Base-by-base conservation (phyloP, 2,329 filamentous ascomycete genomes). In the Stemphylium beticola region DNA sequence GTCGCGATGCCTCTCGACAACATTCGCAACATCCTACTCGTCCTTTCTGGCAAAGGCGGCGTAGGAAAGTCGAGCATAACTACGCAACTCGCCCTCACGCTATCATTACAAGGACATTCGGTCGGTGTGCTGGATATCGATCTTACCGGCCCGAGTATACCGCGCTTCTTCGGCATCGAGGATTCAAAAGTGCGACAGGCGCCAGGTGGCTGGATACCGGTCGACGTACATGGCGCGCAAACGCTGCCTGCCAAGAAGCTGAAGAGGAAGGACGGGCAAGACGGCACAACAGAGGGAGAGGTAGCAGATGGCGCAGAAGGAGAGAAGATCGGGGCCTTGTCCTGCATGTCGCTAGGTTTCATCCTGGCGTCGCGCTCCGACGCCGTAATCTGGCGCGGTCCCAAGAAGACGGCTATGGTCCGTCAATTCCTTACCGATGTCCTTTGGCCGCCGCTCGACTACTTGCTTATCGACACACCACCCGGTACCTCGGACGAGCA, bases 391-490 rank as follows among this genome's bases (percentile, higher is more conserved):
- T 99, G 95, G 95, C 86, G 95, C 48, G 95, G 95, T 0, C 95
- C 95, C 2, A 99, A 99, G 78, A 99, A 99, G 80, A 99, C 95
- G 4, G 95, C 95, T 45, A 99, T 99, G 95, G 92, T 99, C 54
- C 87, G 93, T 36, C 95, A 99, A 75, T 99, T 99, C 72, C 81
- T 99, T 24, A 89, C 90, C 1, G 93, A 97, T 70, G 93, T 97
- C 4, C 82, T 91, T 26, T 98, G 95, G 95, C 84, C 81, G 0
- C 84, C 86, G 49, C 85, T 91, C n/a, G 93, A 98, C 74, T 98
- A 91, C 71, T 82, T 99, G 0, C 84, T 99, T 55, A 91, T 99
- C 69, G 95, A 99, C 76, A 99, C 95, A 3, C 95, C 95, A 11
- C 95, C 95, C 0, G 95, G 95, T 2, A 99, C 95, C 2, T 95